Conservation (phyloP, 2,329 filamentous ascomycete genomes). For the Fusarium lyarnte region DNA sequence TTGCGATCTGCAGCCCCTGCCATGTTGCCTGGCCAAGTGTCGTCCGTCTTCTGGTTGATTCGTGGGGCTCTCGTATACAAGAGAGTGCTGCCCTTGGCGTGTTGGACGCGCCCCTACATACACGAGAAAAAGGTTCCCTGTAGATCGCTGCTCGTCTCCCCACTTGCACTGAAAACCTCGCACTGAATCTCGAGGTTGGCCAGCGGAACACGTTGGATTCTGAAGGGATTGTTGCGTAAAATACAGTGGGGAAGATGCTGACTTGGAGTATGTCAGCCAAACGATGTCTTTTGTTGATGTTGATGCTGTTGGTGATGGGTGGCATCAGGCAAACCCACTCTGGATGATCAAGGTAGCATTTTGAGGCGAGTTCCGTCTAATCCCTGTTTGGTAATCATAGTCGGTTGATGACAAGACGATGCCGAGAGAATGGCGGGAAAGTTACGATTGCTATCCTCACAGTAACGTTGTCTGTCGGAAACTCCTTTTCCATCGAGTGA, state of each 20-base stretch:
- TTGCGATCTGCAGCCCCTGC: constrained; percentile 8
- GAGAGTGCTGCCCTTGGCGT: not conserved
- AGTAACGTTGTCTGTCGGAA: not conserved
- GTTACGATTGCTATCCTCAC: not conserved
- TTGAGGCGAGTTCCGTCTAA: not conserved
- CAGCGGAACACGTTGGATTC: not conserved
- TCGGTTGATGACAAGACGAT: not conserved
- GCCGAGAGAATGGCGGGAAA: not conserved
- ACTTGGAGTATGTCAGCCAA: not conserved
- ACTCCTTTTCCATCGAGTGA: not conserved
- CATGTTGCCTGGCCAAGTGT: constrained; percentile 7
- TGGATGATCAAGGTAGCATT: constrained; percentile 13
- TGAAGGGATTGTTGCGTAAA: not conserved
- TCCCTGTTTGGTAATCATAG: not conserved
- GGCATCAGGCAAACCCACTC: not conserved
- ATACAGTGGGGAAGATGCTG: not conserved
- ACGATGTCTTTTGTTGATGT: not conserved
- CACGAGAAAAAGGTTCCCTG: constrained; percentile 20
- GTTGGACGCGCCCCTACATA: constrained; percentile 17
- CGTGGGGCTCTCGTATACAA: constrained; percentile 20
- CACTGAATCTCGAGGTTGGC: not conserved
- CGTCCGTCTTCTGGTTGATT: not conserved
- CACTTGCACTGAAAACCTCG: constrained; percentile 15
- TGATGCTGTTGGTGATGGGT: not conserved
- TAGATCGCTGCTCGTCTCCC: constrained; percentile 9